Evolutionary conservation across 1,284 basidiomycete species (phyloP).

Genomic region (Malassezia sp.): DNA sequence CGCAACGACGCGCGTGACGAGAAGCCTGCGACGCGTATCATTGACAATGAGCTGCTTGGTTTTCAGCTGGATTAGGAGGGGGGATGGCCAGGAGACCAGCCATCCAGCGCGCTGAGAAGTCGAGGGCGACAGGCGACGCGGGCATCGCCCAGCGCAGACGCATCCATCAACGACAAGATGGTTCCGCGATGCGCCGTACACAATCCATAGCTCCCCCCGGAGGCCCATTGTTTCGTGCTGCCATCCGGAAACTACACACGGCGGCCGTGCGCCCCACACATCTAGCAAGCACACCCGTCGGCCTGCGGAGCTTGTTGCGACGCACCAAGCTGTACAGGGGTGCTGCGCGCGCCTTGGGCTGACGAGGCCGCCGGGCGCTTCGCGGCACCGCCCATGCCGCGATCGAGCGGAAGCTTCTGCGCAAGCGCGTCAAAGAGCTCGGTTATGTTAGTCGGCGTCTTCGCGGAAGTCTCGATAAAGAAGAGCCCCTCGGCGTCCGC

Average conservation of each 20-base stretch:
- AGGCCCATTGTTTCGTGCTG: too few relatives aligned
- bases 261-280: neutral
- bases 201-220: too few relatives aligned
- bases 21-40: constrained; percentile 67
- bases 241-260: too few relatives aligned
- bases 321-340: constrained; percentile 11
- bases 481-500: constrained; percentile 87
- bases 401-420: constrained; percentile 39
- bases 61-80: constrained; percentile 30
- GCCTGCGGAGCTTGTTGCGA: constrained; percentile 1
- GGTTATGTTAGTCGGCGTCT: constrained; percentile 76
- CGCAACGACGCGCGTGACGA: constrained; percentile 20
- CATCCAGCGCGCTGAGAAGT: too few relatives aligned
- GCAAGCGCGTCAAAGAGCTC: constrained; percentile 52
- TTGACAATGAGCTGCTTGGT: constrained; percentile 80
- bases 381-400: constrained; percentile 12
- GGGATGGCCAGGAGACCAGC: too few relatives aligned
- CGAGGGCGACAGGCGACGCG: too few relatives aligned
- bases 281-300: constrained; percentile 14
- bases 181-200: too few relatives aligned
- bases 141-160: too few relatives aligned
- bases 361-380: constrained; percentile 5
- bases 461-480: constrained; percentile 93
- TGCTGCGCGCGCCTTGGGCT: neutral
- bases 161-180: too few relatives aligned